phyloP scores from a whole-genome alignment of 2,329 filamentous ascomycete species.

The Ramichloridium luteum region DNA sequence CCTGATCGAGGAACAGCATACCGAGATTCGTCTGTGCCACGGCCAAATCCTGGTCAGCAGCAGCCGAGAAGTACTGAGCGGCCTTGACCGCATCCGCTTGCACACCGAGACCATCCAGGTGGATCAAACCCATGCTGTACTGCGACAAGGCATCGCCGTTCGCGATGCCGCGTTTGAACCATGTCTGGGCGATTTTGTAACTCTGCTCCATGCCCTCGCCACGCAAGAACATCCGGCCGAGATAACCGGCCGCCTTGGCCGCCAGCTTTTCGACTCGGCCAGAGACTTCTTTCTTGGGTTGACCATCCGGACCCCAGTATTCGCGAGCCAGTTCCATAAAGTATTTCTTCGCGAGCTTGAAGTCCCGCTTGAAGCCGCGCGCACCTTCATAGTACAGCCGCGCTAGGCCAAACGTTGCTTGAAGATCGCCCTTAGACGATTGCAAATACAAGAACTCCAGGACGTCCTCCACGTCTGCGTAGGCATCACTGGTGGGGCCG shows the following conservation, averaged over 20 bases:
- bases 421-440: conserved; percentile 78
- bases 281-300: conserved; percentile 56
- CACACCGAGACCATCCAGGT: conserved; percentile 65
- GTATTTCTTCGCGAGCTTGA: conserved; percentile 62
- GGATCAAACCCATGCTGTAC: conserved; percentile 72
- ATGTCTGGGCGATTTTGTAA: conserved; percentile 61
- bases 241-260: conserved; percentile 70
- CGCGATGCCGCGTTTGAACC: conserved; percentile 69
- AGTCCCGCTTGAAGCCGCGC: conserved; percentile 59
- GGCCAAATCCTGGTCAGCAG: conserved; percentile 70
- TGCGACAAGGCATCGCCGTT: conserved; percentile 74
- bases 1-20: conserved; percentile 75
- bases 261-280: conserved; percentile 64
- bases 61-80: conserved; percentile 61
- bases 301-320: conserved; percentile 69
- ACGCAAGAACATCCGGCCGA: conserved; percentile 79
- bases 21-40: conserved; percentile 74
- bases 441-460: conserved; percentile 88
- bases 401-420: conserved; percentile 74
- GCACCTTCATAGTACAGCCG: conserved; percentile 82
- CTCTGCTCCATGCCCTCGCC: conserved; percentile 75
- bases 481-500: conserved; percentile 62
- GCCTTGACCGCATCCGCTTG: conserved; percentile 58
- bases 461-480: conserved; percentile 82
- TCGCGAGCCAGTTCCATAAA: conserved; percentile 68